Evolutionary conservation across 2,329 filamentous ascomycete species (phyloP), one percentile per base, ranked within the genome.

Genomic region (Pyricularia grisea): DNA sequence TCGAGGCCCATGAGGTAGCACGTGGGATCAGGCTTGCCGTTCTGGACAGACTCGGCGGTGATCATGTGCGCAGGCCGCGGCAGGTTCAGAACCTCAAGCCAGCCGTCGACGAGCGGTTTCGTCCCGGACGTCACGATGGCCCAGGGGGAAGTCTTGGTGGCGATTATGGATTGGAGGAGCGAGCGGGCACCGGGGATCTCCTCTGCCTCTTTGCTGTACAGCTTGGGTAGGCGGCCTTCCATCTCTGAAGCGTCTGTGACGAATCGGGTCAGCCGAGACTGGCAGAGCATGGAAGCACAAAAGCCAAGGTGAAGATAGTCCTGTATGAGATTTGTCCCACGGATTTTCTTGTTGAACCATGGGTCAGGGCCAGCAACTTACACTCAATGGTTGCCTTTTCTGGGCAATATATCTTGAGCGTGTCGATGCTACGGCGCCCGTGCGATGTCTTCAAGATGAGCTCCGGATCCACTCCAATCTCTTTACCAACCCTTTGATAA

Each of bases 311-410:
- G n/a, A 27, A 61, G 58, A 14, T 27, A 25, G 58, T 27, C 55
- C 11, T 27, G 20, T 7, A 60, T n/a, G 55, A 4, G 10, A 61
- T 6, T 61, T 61, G 11, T 11, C 23, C 23, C 25, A 25, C 27
- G n/a, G n/a, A 1, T 61, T 17, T 27, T 11, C 23, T 28, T n/a
- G 1, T 28, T 14, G 3, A 42, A 20, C 27, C 25, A 20, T n/a
- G 25, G 4, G 60, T 3, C 4, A 27, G 9, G 17, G 14, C 25
- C 23, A 31, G 3, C 23, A 28, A 87, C 92, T 81, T 81, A 96
- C 93, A 97, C 72, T 97, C 93, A 93, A 92, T 94, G 74, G 90
- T 97, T 61, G 95, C 95, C 77, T 93, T 92, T 73, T 92, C 89
- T 20, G 93, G 91, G 71, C 92, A 90, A 70, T 97, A 87, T 31